phyloP scores from a whole-genome alignment of 1,284 basidiomycete genomes.

The Rhodotorula sp. region DNA sequence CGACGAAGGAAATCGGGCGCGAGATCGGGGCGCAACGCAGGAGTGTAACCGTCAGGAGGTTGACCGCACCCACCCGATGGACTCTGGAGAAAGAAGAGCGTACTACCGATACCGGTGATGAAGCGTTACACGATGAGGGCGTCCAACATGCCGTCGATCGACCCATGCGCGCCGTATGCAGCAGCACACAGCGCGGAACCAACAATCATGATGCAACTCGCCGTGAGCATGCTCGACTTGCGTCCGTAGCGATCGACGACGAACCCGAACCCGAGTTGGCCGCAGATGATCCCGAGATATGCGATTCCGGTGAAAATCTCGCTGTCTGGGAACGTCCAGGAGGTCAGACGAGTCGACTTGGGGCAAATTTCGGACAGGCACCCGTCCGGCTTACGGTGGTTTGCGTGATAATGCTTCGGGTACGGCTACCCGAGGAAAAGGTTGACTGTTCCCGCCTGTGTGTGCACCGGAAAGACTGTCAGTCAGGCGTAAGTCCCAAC shows the following conservation, averaged over 20 bases:
- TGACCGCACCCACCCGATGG: no score
- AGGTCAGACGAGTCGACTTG: neutral
- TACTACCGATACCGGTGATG: conserved; percentile 69
- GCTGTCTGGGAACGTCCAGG: conserved; percentile 1
- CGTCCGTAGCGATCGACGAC: conserved; percentile 78
- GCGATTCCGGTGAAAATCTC: conserved; percentile 53
- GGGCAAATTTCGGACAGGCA: no score
- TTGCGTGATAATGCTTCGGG: conserved; percentile 15
- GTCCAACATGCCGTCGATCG: conserved; percentile 65
- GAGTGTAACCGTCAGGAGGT: no score
- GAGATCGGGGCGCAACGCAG: neutral
- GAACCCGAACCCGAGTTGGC: conserved; percentile 56
- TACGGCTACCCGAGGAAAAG: conserved; percentile 22
- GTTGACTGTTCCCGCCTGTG: conserved; percentile 25
- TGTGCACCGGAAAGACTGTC: neutral
- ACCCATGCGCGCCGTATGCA: conserved; percentile 73
- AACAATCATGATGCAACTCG: conserved; percentile 51
- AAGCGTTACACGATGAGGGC: conserved; percentile 82
- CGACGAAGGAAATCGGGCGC: neutral
- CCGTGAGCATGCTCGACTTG: conserved; percentile 64
- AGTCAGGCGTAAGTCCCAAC: no score
- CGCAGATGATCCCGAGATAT: conserved; percentile 70
- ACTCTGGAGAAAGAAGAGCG: neutral
- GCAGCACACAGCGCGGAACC: conserved; percentile 79
- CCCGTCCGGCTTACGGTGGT: neutral